These are phyloP conservation scores for Phlyctochytrium arcticum DNA, from an alignment of 192 early-diverging fungal species.

Conservation along the genomic window DNA sequence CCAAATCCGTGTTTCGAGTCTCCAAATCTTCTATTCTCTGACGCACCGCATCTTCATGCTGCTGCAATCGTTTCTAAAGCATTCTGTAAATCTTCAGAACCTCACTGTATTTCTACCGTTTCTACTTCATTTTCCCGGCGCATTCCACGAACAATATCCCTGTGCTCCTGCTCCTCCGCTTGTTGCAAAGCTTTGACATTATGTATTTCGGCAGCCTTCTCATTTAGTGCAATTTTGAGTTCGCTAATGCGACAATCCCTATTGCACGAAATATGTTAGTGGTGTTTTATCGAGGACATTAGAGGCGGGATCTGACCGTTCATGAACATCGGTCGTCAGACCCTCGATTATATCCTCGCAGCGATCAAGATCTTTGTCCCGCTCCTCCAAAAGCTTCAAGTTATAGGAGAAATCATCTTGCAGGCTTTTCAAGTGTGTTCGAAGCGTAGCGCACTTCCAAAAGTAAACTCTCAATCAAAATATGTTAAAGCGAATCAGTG, in stretches of 20 bases:
- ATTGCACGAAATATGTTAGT: too few species aligned
- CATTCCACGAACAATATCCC: slow-evolving; percentile 22
- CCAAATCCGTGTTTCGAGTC: neutral
- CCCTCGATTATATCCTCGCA: slow-evolving; percentile 19
- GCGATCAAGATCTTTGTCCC: slow-evolving; percentile 36
- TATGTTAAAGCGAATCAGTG: neutral
- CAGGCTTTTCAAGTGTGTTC: slow-evolving; percentile 2
- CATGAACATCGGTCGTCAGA: slow-evolving; percentile 19
- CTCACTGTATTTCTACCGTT: neutral
- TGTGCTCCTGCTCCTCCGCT: slow-evolving; percentile 36
- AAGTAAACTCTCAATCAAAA: neutral
- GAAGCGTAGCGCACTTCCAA: slow-evolving; percentile 1
- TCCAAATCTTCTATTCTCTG: slow-evolving; percentile 14
- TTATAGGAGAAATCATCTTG: slow-evolving; percentile 43
- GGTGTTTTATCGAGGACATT: neutral
- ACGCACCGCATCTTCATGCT: slow-evolving; percentile 11
- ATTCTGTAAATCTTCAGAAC: too few species aligned
- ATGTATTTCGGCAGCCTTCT: slow-evolving; percentile 20
- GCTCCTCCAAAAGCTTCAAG: slow-evolving; percentile 30
- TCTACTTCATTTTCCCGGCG: slow-evolving; percentile 32
- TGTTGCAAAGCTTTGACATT: slow-evolving; percentile 18
- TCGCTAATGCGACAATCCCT: slow-evolving; percentile 34
- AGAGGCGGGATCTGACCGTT: slow-evolving; percentile 27
- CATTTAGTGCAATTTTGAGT: slow-evolving; percentile 26
- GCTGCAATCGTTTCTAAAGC: neutral